phyloP scores from a whole-genome alignment of 768 basidiomycete species.

The Lepiota subincarnata region DNA sequence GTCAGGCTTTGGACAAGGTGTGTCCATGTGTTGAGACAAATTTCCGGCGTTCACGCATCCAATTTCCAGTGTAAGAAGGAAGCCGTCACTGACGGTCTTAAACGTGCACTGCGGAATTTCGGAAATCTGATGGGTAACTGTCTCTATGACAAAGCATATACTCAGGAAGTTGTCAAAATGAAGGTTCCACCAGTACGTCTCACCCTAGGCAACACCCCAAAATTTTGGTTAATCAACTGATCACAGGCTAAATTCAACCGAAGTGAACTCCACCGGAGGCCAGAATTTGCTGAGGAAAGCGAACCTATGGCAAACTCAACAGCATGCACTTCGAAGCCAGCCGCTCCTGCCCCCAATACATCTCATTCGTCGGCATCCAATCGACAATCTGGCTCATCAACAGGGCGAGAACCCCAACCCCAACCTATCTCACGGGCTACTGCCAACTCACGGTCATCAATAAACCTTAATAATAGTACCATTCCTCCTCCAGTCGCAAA shows the following conservation, averaged over 20 bases:
- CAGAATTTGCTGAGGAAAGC: constrained; percentile 57
- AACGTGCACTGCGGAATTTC: constrained; percentile 87
- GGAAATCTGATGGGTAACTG: constrained; percentile 96
- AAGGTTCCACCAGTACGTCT: constrained; percentile 73
- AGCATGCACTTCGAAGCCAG: neutral
- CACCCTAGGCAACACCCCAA: neutral
- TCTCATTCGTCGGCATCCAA: constrained; percentile 2
- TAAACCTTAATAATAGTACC: constrained; percentile 25
- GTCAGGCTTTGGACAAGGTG: constrained; percentile 87
- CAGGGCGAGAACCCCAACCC: neutral
- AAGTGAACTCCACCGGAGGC: constrained; percentile 62
- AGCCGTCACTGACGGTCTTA: constrained; percentile 92
- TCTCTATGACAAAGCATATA: constrained; percentile 91
- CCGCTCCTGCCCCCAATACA: neutral
- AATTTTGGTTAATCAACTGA: neutral
- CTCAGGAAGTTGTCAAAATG: constrained; percentile 81
- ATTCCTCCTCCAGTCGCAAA: constrained; percentile 18
- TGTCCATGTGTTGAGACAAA: constrained; percentile 17
- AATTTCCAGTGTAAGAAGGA: constrained; percentile 89
- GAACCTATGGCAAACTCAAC: constrained; percentile 16
- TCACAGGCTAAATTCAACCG: constrained; percentile 64
- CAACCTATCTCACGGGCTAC: neutral
- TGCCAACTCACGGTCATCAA: constrained; percentile 11
- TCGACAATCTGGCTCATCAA: neutral
- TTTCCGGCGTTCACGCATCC: neutral